phyloP scores from a whole-genome alignment of 305 asterid genomes.

The Fraxinus xanthoxyloides region DNA sequence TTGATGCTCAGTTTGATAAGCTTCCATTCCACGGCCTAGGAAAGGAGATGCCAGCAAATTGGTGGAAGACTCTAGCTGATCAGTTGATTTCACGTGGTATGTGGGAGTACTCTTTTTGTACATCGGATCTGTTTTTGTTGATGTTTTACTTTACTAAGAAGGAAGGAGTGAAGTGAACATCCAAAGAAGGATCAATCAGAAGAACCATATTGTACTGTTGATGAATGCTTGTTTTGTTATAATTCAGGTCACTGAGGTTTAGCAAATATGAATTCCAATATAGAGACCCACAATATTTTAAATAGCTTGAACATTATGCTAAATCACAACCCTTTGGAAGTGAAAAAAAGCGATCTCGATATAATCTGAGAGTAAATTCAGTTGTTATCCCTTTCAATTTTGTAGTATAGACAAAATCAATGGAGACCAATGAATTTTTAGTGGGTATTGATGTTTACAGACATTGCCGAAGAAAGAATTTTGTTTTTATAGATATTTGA shows the following conservation, averaged over 20 bases:
- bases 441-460: not conserved
- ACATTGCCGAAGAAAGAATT: not conserved
- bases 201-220: not conserved
- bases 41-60: conserved; percentile 77
- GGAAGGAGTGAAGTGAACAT: not conserved
- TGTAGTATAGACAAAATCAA: not conserved
- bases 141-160: not conserved
- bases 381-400: not conserved
- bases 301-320: not conserved
- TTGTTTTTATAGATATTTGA: not conserved
- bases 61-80: conserved; percentile 91
- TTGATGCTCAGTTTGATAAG: conserved; percentile 74
- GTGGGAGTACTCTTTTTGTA: conserved; percentile 21
- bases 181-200: not conserved
- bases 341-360: not conserved
- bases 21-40: conserved; percentile 94
- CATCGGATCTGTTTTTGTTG: conserved; percentile 3
- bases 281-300: not conserved
- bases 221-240: not conserved
- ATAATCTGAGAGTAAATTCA: not conserved
- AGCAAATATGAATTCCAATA: not conserved
- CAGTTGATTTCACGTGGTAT: conserved; percentile 81
- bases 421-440: not conserved
- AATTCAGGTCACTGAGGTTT: not conserved
- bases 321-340: not conserved